Conservation (phyloP, 371 early-diverging fungal genomes). For the Syncephalastrum monosporum region DNA sequence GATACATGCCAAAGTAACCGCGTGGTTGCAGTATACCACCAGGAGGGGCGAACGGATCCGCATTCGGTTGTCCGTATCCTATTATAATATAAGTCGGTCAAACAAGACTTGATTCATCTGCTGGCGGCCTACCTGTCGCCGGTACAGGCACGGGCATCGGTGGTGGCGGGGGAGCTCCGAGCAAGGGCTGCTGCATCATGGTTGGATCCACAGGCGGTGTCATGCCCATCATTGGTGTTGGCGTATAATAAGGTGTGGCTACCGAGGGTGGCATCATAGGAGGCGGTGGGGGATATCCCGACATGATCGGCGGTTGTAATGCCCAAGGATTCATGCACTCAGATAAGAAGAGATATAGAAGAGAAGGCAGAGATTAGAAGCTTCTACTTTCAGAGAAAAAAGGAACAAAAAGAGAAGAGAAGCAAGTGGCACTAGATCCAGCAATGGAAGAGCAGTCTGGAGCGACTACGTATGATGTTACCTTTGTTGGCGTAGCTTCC, state of each 20-base stretch:
- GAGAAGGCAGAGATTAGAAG: neutral
- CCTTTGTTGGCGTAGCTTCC: too few species aligned
- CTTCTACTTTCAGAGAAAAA: neutral
- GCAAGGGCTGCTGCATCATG: neutral
- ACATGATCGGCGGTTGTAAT: neutral
- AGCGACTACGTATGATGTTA: too few species aligned
- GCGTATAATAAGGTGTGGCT: slow-evolving; percentile 3
- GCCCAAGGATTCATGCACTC: neutral
- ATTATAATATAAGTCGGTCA: neutral
- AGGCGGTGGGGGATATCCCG: slow-evolving; percentile 6
- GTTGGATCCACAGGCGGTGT: slow-evolving; percentile 8
- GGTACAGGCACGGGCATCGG: neutral
- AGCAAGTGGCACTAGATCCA: neutral
- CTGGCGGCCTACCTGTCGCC: neutral
- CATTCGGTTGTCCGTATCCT: too few species aligned
- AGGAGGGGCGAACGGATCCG: slow-evolving; percentile 1
- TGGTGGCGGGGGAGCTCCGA: slow-evolving; percentile 4
- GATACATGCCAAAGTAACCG: too few species aligned
- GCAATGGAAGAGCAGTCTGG: too few species aligned
- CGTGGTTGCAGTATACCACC: slow-evolving; percentile 1
- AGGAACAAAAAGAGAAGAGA: neutral
- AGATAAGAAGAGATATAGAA: too few species aligned
- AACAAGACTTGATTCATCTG: too few species aligned
- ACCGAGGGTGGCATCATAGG: slow-evolving; percentile 8
- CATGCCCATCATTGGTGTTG: slow-evolving; percentile 11